phyloP scores from a whole-genome alignment of 345 rosid genomes.

The Eucalyptus tenuipes region DNA sequence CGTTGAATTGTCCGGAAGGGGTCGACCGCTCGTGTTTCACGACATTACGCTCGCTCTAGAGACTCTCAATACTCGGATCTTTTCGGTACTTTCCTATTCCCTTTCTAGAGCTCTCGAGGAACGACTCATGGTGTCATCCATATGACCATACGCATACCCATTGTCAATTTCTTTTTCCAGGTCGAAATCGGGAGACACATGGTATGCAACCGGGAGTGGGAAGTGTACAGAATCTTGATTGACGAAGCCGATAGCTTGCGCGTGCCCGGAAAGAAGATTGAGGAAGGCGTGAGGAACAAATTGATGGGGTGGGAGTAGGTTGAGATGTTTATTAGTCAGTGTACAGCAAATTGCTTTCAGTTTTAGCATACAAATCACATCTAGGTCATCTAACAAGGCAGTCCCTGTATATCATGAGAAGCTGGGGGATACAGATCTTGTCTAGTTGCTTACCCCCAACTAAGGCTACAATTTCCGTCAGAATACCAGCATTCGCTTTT shows the following conservation, averaged over 20 bases:
- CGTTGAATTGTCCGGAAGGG: conserved; percentile 86
- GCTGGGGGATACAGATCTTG: neutral
- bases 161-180: conserved; percentile 8
- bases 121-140: neutral
- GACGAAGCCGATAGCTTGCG: conserved; percentile 60
- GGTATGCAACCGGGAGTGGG: conserved; percentile 75
- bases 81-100: conserved; percentile 40
- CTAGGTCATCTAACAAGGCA: neutral
- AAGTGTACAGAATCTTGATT: conserved; percentile 77
- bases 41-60: conserved; percentile 83
- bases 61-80: conserved; percentile 68
- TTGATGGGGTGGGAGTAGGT: conserved; percentile 85
- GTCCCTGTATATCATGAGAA: neutral
- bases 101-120: neutral
- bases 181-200: conserved; percentile 75
- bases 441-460: neutral
- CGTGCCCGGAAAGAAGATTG: conserved; percentile 37
- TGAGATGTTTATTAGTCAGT: neutral
- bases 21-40: conserved; percentile 84
- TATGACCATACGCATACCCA: neutral
- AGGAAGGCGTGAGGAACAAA: conserved; percentile 71
- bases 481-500: neutral
- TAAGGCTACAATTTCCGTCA: neutral
- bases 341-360: neutral
- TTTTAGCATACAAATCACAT: neutral